These are phyloP conservation scores for Sporothrix globosa DNA, from an alignment of 2,329 filamentous ascomycete genomes.

Conservation along the genomic window DNA sequence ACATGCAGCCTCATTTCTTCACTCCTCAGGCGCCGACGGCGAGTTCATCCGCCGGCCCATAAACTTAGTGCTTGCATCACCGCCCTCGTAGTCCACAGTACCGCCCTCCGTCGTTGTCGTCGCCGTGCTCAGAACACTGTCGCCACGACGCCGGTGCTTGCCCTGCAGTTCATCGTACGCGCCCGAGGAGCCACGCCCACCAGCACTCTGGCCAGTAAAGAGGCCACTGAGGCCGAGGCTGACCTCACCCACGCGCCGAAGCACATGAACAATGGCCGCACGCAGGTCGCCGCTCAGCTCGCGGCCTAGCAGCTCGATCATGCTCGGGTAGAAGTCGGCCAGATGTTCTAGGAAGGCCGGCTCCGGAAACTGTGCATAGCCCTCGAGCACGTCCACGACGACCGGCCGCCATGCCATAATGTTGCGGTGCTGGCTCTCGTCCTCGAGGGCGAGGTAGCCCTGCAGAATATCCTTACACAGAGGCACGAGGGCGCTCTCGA, in stretches of 20 bases:
- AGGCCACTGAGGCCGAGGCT: constrained; percentile 61
- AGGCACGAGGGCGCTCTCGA: constrained; percentile 88
- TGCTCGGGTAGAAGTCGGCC: constrained; percentile 80
- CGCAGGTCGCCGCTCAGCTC: constrained; percentile 82
- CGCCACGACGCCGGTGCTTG: constrained; percentile 30
- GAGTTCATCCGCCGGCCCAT: constrained; percentile 38
- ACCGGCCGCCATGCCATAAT: constrained; percentile 97
- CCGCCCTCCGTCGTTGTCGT: constrained; percentile 29
- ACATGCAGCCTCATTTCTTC: neutral
- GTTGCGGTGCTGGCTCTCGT: constrained; percentile 95
- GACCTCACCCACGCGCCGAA: constrained; percentile 82
- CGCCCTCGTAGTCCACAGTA: constrained; percentile 37
- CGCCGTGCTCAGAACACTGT: constrained; percentile 36
- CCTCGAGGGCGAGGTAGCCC: constrained; percentile 82
- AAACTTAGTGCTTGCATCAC: constrained; percentile 38
- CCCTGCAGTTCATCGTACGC: constrained; percentile 17
- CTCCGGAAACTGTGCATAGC: constrained; percentile 80
- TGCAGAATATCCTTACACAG: constrained; percentile 93
- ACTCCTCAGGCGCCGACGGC: constrained; percentile 6
- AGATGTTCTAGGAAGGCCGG: constrained; percentile 80
- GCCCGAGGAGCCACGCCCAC: constrained; percentile 27
- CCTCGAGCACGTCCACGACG: constrained; percentile 94
- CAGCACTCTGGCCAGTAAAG: constrained; percentile 5
- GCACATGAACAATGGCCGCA: constrained; percentile 72
- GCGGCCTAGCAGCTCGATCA: constrained; percentile 78